phyloP scores from a whole-genome alignment of 805 yeast species.

The Cyberlindnera mississippiensis region DNA sequence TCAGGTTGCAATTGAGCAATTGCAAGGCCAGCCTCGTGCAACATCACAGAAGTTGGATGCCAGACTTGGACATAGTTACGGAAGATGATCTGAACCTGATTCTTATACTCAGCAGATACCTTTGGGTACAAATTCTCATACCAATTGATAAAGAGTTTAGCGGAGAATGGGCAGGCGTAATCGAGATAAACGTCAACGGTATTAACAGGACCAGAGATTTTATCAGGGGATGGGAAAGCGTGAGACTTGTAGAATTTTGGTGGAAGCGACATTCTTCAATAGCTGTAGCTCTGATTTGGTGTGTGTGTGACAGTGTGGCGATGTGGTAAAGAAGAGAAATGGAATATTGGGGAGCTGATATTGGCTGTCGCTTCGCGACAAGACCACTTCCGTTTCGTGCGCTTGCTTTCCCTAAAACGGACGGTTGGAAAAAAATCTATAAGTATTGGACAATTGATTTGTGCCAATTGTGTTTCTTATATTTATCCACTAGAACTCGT shows the following conservation, averaged over 20 bases:
- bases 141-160: conserved; percentile 57
- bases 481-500: too few species aligned
- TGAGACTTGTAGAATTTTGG: conserved; percentile 27
- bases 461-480: too few species aligned
- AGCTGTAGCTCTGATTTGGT: too few species aligned
- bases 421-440: too few species aligned
- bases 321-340: too few species aligned
- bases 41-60: conserved; percentile 71
- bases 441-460: too few species aligned
- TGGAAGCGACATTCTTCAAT: conserved; percentile 29
- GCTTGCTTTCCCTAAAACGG: too few species aligned
- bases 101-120: conserved; percentile 42
- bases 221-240: conserved; percentile 16
- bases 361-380: too few species aligned
- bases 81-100: conserved; percentile 55
- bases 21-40: conserved; percentile 70
- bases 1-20: conserved; percentile 55
- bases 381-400: too few species aligned
- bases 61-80: conserved; percentile 85
- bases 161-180: conserved; percentile 75
- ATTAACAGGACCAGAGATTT: conserved; percentile 24
- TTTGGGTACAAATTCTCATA: conserved; percentile 49
- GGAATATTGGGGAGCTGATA: too few species aligned
- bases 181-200: conserved; percentile 65
- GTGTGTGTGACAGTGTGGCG: too few species aligned